Conservation (phyloP, 2,329 filamentous ascomycete genomes). For the Microcyclospora pomicola region DNA sequence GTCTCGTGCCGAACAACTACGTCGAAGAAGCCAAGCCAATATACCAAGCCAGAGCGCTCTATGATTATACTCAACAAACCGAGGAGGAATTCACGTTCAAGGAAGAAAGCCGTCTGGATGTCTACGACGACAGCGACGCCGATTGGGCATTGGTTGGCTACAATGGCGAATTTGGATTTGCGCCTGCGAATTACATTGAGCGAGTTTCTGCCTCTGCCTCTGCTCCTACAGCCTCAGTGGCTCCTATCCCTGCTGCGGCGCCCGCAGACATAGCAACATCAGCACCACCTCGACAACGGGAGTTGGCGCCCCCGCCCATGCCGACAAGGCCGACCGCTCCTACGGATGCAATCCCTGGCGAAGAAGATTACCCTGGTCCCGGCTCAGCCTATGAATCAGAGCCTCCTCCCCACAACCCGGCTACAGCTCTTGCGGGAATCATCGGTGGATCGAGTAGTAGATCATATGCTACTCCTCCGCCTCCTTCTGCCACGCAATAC, state of each 20-base stretch:
- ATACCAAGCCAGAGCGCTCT: constrained; percentile 75
- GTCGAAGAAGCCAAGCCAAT: constrained; percentile 65
- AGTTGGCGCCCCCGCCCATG: constrained; percentile 23
- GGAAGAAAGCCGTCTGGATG: constrained; percentile 68
- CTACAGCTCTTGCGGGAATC: constrained; percentile 43
- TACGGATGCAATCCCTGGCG: constrained; percentile 24
- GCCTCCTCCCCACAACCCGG: constrained; percentile 32
- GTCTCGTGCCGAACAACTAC: constrained; percentile 88
- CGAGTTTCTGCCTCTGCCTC: constrained; percentile 37
- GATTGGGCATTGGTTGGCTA: constrained; percentile 92
- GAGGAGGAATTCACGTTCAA: constrained; percentile 95
- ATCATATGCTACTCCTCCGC: constrained; percentile 36
- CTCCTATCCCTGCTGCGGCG: constrained; percentile 37
- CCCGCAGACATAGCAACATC: constrained; percentile 34
- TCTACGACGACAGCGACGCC: constrained; percentile 82
- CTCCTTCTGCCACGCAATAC: constrained; percentile 41
- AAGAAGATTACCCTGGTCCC: constrained; percentile 30
- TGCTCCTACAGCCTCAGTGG: constrained; percentile 4
- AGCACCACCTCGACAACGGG: constrained; percentile 11
- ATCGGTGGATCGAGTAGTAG: constrained; percentile 24
- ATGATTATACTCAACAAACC: constrained; percentile 92
- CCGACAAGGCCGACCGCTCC: constrained; percentile 25
- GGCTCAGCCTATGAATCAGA: constrained; percentile 26
- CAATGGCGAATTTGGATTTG: constrained; percentile 81
- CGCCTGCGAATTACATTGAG: constrained; percentile 91